Evolutionary conservation across 331 rosid species (phyloP).

Genomic region (Pyrus hybrid): DNA sequence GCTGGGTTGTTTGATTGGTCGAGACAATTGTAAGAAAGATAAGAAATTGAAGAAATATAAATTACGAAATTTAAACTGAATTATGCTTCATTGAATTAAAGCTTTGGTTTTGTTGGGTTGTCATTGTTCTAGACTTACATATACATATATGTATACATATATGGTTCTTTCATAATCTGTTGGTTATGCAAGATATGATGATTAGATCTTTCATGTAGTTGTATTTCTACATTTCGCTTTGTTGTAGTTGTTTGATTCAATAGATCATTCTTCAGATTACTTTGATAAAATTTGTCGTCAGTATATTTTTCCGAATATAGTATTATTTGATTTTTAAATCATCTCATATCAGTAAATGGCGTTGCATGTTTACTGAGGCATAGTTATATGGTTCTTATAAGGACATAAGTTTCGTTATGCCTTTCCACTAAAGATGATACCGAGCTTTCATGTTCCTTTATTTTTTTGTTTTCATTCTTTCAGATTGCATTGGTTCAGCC

Average conservation of each 20-base stretch:
- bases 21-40: not conserved
- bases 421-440: not conserved
- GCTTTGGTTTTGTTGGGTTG: conserved; percentile 1
- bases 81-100: not conserved
- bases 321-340: not conserved
- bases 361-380: not conserved
- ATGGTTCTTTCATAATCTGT: not conserved
- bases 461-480: conserved; percentile 10
- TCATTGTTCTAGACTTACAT: not conserved
- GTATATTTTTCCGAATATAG: not conserved
- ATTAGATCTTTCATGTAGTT: not conserved
- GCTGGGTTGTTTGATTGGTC: conserved; percentile 8
- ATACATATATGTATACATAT: not conserved
- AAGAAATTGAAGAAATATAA: not conserved
- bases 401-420: not conserved
- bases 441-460: not conserved
- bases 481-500: conserved; percentile 97
- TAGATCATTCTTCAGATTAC: not conserved
- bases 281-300: not conserved
- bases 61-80: not conserved
- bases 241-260: not conserved
- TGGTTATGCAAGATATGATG: not conserved
- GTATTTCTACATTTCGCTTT: not conserved
- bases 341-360: not conserved
- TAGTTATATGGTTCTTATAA: not conserved